Evolutionary conservation across 2,329 filamentous ascomycete species (phyloP).

Genomic region (Neonectria faginata): DNA sequence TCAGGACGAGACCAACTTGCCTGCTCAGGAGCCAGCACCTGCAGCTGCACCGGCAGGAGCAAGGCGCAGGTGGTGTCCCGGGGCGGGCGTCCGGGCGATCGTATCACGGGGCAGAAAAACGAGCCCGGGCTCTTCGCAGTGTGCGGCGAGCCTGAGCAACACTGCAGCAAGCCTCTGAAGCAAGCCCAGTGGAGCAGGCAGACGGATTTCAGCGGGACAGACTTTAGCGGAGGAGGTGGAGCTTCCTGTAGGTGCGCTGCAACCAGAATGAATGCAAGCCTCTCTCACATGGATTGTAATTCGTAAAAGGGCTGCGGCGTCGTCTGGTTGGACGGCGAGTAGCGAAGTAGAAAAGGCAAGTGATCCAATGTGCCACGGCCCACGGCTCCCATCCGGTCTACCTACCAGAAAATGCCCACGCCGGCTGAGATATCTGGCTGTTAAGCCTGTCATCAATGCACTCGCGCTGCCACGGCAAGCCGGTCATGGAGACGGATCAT

Average conservation of each 20-base stretch:
- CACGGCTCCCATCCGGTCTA: not conserved
- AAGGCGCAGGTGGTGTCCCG: conserved; percentile 22
- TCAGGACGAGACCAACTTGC: not conserved
- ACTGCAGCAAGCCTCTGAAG: conserved; percentile 1
- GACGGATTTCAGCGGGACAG: not conserved
- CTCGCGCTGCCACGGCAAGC: not conserved
- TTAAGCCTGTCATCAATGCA: conserved; percentile 27
- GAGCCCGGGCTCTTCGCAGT: not conserved
- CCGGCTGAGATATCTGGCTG: conserved; percentile 3
- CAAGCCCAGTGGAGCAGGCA: not conserved
- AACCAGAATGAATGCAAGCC: conserved; percentile 19
- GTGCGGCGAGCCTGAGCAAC: not conserved
- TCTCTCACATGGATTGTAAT: conserved; percentile 20
- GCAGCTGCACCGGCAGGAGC: conserved; percentile 13
- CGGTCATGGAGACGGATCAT: not conserved
- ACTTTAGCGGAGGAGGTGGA: conserved; percentile 18
- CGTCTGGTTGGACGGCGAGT: conserved; percentile 17
- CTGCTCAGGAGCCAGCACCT: conserved; percentile 8
- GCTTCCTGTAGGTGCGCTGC: conserved; percentile 16
- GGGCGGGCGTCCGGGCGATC: conserved; percentile 24
- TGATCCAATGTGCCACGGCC: not conserved
- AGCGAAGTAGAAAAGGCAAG: conserved; percentile 3
- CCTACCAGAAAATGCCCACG: conserved; percentile 13
- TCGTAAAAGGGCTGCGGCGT: conserved; percentile 14
- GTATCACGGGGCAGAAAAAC: conserved; percentile 21